Percentiles rank a stretch among this genome's conserved stretches.
phyloP scores from a whole-genome alignment of 2,329 filamentous ascomycete genomes.

The Fusarium sublunatum region DNA sequence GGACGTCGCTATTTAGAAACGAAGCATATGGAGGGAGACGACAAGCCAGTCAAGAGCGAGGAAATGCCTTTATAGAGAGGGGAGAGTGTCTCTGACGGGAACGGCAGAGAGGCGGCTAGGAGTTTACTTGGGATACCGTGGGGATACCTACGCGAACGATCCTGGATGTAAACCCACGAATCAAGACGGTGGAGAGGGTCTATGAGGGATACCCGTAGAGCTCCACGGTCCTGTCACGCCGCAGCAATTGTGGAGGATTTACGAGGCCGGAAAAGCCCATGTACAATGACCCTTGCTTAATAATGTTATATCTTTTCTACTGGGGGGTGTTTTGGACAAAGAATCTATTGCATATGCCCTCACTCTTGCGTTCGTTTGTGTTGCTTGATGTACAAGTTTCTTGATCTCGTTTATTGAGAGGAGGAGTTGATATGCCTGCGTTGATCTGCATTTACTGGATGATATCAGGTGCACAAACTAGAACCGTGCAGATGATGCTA shows the following conservation, averaged over 20 bases:
- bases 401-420: neutral
- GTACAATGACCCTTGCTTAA: constrained; percentile 59
- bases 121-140: constrained; percentile 29
- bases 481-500: too few relatives aligned
- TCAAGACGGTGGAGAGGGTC: constrained; percentile 14
- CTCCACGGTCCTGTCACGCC: constrained; percentile 19
- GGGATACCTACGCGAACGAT: constrained; percentile 16
- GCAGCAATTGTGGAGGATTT: constrained; percentile 38
- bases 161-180: constrained; percentile 19
- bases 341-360: constrained; percentile 42
- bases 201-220: constrained; percentile 29
- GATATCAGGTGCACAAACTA: too few relatives aligned
- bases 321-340: constrained; percentile 43
- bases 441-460: neutral
- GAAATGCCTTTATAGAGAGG: constrained; percentile 43
- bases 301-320: constrained; percentile 53
- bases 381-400: neutral
- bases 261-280: constrained; percentile 50
- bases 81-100: constrained; percentile 27
- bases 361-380: constrained; percentile 16
- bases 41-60: constrained; percentile 25
- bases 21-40: constrained; percentile 4
- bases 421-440: neutral
- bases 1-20: constrained; percentile 4
- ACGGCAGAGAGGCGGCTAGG: constrained; percentile 20